A percentile compares a stretch with the other conserved stretches of the same genome.
Conservation (phyloP, 179 eudicot genomes). For the Silene vulgaris region DNA sequence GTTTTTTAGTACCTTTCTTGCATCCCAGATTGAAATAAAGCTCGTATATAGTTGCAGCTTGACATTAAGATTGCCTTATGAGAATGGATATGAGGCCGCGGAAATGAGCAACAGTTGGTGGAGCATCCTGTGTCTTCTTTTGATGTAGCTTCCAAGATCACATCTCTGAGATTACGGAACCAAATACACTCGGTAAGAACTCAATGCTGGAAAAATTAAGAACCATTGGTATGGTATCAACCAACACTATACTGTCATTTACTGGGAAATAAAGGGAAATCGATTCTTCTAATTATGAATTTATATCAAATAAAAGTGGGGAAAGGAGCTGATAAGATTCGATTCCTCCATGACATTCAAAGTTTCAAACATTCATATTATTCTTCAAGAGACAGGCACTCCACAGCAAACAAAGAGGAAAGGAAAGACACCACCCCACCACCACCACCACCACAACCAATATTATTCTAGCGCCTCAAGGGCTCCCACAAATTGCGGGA, state of each 20-base stretch:
- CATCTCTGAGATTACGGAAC: constrained; percentile 44
- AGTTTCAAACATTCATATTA: not conserved
- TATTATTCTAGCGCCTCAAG: not conserved
- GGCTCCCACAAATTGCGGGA: not conserved
- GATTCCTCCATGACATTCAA: not conserved
- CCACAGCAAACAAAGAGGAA: not conserved
- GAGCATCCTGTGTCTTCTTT: constrained; percentile 34
- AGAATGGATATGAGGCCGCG: constrained; percentile 63
- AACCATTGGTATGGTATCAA: not conserved
- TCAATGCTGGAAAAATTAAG: not conserved
- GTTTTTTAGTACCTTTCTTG: constrained; percentile 59
- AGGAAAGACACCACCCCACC: not conserved
- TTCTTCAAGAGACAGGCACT: constrained; percentile 1
- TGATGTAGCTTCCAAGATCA: constrained; percentile 60
- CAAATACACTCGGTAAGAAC: constrained; percentile 12
- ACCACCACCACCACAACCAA: too few relatives aligned
- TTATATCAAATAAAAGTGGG: not conserved
- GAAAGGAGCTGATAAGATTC: not conserved
- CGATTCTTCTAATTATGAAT: not conserved
- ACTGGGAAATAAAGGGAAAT: not conserved
- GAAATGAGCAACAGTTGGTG: constrained; percentile 44
- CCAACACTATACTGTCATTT: too few relatives aligned
- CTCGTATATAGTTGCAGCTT: constrained; percentile 58
- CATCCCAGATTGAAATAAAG: constrained; percentile 83
- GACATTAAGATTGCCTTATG: constrained; percentile 63